Conservation (phyloP, 345 rosid genomes). For the Eucalyptus pauciflora region DNA sequence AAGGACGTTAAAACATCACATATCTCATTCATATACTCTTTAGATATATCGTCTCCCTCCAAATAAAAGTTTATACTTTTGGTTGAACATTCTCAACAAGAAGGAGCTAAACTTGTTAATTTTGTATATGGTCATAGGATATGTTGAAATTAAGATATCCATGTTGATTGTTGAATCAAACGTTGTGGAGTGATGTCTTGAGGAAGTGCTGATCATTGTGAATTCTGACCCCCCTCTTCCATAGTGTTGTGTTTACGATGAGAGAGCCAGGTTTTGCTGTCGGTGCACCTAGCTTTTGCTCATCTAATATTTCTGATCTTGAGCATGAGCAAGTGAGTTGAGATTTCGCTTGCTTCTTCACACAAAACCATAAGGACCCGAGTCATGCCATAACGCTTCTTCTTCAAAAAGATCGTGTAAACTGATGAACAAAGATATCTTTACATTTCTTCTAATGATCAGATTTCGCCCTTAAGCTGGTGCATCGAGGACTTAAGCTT, state of each 20-base stretch:
- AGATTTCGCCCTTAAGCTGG: neutral
- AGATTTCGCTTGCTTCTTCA: neutral
- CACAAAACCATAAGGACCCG: neutral
- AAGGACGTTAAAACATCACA: neutral
- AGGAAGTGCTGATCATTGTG: neutral
- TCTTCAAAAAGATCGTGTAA: neutral
- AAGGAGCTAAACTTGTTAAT: neutral
- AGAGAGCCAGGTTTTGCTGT: neutral
- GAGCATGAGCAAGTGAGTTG: neutral
- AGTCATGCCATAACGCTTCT: neutral
- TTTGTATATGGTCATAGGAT: neutral
- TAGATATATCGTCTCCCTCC: neutral
- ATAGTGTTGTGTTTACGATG: neutral
- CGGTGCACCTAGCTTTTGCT: neutral
- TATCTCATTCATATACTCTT: neutral
- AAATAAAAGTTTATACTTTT: neutral
- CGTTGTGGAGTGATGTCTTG: neutral
- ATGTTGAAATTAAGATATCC: neutral
- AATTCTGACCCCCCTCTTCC: neutral
- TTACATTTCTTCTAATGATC: neutral
- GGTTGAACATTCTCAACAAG: neutral
- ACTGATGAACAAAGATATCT: neutral
- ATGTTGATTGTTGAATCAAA: neutral
- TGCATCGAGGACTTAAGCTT: neutral
- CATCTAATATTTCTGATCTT: neutral